Percentiles rank a stretch among this genome's conserved stretches.
Conservation (phyloP, 441 rosid species). For the Euphorbia schlechtendalii region DNA sequence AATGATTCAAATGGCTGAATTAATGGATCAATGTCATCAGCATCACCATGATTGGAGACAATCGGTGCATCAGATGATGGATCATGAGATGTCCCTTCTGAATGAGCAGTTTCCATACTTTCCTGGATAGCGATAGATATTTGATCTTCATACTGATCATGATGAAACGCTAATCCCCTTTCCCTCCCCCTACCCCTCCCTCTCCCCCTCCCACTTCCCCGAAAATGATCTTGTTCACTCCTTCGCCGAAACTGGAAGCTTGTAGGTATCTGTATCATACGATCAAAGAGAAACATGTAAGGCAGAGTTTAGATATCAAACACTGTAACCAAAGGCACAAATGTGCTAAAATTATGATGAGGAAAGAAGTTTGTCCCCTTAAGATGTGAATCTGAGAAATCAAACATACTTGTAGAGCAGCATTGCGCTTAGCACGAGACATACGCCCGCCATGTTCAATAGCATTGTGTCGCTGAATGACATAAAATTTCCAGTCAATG, state of each 20-base stretch:
- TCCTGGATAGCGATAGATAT: conserved; percentile 61
- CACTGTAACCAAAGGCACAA: background rate
- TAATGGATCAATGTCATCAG: conserved; percentile 43
- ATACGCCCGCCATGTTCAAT: conserved; percentile 89
- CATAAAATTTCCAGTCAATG: conserved; percentile 8
- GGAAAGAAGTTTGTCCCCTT: background rate
- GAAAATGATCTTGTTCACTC: conserved; percentile 65
- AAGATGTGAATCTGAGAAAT: conserved; percentile 5
- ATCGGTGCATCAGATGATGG: conserved; percentile 40
- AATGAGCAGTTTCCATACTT: conserved; percentile 48
- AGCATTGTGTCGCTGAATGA: conserved; percentile 76
- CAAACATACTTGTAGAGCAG: conserved; percentile 70
- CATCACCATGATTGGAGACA: conserved; percentile 34
- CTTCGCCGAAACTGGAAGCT: conserved; percentile 72
- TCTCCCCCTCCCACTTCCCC: conserved; percentile 69
- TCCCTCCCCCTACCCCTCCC: conserved; percentile 11
- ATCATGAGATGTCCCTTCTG: conserved; percentile 39
- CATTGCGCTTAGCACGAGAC: conserved; percentile 88
- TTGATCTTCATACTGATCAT: conserved; percentile 61
- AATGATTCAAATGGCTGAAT: conserved; percentile 65
- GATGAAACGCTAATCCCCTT: conserved; percentile 58
- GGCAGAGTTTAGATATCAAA: background rate
- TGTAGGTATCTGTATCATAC: conserved; percentile 62
- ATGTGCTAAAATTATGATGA: background rate
- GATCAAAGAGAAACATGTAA: conserved; percentile 3